phyloP scores from a whole-genome alignment of 2,329 filamentous ascomycete genomes.

The Neofusicoccum ribis region DNA sequence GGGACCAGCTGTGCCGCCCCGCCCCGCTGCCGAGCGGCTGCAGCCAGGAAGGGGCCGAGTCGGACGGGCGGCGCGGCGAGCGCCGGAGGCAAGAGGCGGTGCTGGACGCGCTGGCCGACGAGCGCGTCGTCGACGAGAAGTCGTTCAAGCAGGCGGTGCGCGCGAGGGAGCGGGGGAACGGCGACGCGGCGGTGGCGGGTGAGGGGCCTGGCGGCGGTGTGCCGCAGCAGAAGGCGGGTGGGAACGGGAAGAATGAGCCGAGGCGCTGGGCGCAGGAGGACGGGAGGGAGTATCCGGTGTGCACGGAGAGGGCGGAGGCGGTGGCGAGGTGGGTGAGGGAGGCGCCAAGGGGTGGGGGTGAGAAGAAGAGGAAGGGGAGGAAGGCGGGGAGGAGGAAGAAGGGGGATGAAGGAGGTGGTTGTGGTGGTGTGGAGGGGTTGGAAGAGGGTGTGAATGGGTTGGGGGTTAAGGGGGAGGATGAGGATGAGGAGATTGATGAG shows the following conservation, averaged over 20 bases:
- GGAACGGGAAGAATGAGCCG: constrained; percentile 53
- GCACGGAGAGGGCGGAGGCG: constrained; percentile 67
- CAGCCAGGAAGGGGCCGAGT: constrained; percentile 34
- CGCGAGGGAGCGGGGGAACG: constrained; percentile 34
- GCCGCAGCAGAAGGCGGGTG: constrained; percentile 26
- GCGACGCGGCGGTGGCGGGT: too few species aligned
- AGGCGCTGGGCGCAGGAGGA: constrained; percentile 67
- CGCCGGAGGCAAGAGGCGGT: constrained; percentile 65
- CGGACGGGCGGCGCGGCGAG: constrained; percentile 58
- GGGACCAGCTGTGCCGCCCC: constrained; percentile 69
- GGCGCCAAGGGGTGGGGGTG: constrained; percentile 40
- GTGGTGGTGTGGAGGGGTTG: background rate
- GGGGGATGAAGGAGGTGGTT: constrained; percentile 21
- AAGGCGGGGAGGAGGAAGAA: constrained; percentile 32
- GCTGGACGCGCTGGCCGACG: constrained; percentile 66
- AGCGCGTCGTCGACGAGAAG: constrained; percentile 66
- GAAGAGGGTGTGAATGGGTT: background rate
- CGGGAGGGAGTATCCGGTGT: constrained; percentile 55
- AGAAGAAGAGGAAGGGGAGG: constrained; percentile 31
- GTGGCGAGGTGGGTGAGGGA: constrained; percentile 69
- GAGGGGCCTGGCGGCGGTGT: too few species aligned
- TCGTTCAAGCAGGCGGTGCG: constrained; percentile 64
- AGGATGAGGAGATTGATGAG: background rate
- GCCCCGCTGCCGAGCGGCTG: constrained; percentile 40
- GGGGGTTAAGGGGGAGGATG: background rate